Conservation (phyloP, 805 yeast genomes). For the Schwanniomyces yamadae region DNA sequence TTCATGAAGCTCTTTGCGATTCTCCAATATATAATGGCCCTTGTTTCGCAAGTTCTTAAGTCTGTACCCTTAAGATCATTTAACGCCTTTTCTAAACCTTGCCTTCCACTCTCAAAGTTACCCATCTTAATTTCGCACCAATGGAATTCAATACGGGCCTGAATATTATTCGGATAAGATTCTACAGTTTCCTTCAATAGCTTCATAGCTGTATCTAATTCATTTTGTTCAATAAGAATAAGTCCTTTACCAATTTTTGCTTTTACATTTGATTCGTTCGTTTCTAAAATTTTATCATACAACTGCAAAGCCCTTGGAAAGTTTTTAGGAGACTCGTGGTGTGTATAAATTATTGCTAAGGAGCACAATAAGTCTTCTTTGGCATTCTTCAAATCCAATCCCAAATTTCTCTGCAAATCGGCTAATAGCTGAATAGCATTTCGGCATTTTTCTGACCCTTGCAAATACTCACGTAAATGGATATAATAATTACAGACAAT, state of each 20-base stretch:
- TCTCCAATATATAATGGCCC: slow-evolving; percentile 69
- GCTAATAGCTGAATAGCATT: slow-evolving; percentile 59
- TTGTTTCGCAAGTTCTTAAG: slow-evolving; percentile 49
- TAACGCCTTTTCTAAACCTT: slow-evolving; percentile 46
- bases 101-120: slow-evolving; percentile 51
- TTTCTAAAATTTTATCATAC: slow-evolving; percentile 58
- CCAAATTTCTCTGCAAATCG: slow-evolving; percentile 44
- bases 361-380: slow-evolving; percentile 59
- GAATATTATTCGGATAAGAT: slow-evolving; percentile 49
- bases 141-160: slow-evolving; percentile 66
- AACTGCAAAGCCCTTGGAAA: slow-evolving; percentile 69
- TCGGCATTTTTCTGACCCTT: slow-evolving; percentile 59
- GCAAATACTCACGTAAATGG: slow-evolving; percentile 59
- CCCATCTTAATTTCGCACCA: slow-evolving; percentile 73
- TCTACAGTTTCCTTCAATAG: slow-evolving; percentile 52
- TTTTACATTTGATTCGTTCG: slow-evolving; percentile 45
- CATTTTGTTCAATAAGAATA: slow-evolving; percentile 65
- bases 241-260: slow-evolving; percentile 84
- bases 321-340: slow-evolving; percentile 88
- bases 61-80: slow-evolving; percentile 48
- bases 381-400: slow-evolving; percentile 49
- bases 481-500: slow-evolving; percentile 61
- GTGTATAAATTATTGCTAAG: slow-evolving; percentile 75
- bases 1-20: slow-evolving; percentile 62
- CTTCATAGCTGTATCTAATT: slow-evolving; percentile 52